Base-by-base conservation (phyloP, 805 yeast species). In the Metschnikowia proteae region DNA sequence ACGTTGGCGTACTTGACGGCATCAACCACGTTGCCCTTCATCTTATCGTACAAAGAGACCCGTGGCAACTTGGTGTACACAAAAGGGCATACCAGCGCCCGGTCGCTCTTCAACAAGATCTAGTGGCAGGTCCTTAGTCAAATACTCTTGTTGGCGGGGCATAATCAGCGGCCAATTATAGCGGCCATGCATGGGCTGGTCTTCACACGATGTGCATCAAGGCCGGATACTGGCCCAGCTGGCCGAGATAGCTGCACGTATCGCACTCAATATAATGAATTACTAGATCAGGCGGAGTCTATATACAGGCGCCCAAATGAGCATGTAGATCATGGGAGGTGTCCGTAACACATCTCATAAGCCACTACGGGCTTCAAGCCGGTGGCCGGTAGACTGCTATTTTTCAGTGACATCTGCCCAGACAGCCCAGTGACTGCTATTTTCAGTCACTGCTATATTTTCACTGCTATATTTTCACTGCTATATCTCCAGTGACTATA, bases 41-140 rank as follows among this genome's bases (percentile, higher is more conserved):
- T 66, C 40, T 68, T 71, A 47, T 69, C 75, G 3, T 73, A 71
- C 55, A 68, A 63, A 48, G 77, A 72, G 49, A 55, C 73, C 11
- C 49, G 53, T 35, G 51, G 53, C 29, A 58, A 62, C 32, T 50
- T 52, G 22, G 53, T 61, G 13, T 56, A 52, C 51, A 50, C 55
- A 25, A 72, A 70, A 49, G 76, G 75, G 5, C 62, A 66, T 37
- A 59, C 65, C 35, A 67, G 62, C 45, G 59, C 69, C 40, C 62
- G 76, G 46, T 56, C 71, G 26, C 60, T 70, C 37, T 70, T 71
- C 43, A 67, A 64, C 51, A 68, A 70, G 54, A 61, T 69, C 43
- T 68, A 38, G 47, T 17, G 17, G 29, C 27, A 5, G 13, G 13
- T 11, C 10, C 13, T 11, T 5, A 11, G 34, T 31, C 10, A 6